These are phyloP conservation scores for Fusarium sp. DNA, from an alignment of 2,329 filamentous ascomycete genomes.

Conservation along the genomic window DNA sequence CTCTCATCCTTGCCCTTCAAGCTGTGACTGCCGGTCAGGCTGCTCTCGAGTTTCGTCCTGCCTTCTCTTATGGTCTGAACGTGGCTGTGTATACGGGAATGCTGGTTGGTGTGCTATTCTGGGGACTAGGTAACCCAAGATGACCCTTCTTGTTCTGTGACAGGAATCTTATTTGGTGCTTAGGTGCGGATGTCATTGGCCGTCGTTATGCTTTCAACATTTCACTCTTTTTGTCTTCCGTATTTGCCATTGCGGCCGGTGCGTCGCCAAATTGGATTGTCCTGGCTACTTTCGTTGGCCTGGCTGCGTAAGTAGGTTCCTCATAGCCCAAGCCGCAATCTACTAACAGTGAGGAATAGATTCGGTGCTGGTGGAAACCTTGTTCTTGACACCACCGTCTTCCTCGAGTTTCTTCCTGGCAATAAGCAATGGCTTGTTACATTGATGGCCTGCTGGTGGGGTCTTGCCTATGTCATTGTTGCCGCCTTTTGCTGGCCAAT, in stretches of 20 bases:
- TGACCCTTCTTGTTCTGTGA: neutral
- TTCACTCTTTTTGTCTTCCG: neutral
- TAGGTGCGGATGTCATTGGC: neutral
- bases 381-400: neutral
- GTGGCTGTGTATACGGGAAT: neutral
- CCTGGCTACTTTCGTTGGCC: neutral
- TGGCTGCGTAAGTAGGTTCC: neutral
- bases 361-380: neutral
- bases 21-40: neutral
- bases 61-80: neutral
- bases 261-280: neutral
- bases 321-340: fast-evolving
- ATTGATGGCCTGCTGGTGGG: neutral
- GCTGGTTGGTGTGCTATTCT: neutral
- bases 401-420: neutral
- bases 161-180: neutral
- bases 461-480: neutral
- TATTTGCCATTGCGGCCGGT: neutral
- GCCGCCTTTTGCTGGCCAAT: neutral
- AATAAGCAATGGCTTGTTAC: neutral
- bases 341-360: neutral
- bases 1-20: neutral
- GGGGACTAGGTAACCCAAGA: neutral
- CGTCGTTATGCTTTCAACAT: neutral
- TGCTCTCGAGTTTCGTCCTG: neutral